Percentiles rank a stretch among this genome's conserved stretches.
phyloP scores from a whole-genome alignment of 352 stramenopile species.

The Peronospora destructor region DNA sequence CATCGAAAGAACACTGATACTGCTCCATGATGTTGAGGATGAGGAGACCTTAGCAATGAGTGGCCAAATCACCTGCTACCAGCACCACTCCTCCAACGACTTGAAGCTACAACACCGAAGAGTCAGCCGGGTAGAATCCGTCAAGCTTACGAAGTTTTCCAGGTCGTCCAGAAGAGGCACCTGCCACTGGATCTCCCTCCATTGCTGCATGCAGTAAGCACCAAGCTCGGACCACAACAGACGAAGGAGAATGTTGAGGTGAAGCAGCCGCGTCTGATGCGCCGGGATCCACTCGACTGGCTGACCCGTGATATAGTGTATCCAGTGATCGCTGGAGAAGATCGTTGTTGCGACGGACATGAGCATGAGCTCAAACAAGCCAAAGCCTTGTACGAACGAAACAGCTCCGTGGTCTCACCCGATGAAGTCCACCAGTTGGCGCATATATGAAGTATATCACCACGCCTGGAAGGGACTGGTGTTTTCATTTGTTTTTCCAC shows the following conservation, averaged over 20 bases:
- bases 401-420: background rate
- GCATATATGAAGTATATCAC: too few species aligned
- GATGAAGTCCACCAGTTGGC: background rate
- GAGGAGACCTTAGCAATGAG: background rate
- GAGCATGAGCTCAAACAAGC: slow-evolving; percentile 2
- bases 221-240: background rate
- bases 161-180: background rate
- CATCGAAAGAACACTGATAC: background rate
- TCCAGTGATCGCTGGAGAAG: background rate
- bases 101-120: background rate
- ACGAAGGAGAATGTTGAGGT: background rate
- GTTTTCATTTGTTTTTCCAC: too few species aligned
- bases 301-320: background rate
- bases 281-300: background rate
- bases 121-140: background rate
- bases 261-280: background rate
- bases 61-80: background rate
- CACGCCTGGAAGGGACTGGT: too few species aligned
- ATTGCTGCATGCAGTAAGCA: slow-evolving; percentile 1
- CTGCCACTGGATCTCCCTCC: background rate
- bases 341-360: background rate
- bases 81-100: background rate
- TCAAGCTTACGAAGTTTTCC: background rate
- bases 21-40: background rate
- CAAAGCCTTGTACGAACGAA: background rate